Base-by-base conservation (phyloP, 2,329 filamentous ascomycete species). In the Pezicula neosporulosa region DNA sequence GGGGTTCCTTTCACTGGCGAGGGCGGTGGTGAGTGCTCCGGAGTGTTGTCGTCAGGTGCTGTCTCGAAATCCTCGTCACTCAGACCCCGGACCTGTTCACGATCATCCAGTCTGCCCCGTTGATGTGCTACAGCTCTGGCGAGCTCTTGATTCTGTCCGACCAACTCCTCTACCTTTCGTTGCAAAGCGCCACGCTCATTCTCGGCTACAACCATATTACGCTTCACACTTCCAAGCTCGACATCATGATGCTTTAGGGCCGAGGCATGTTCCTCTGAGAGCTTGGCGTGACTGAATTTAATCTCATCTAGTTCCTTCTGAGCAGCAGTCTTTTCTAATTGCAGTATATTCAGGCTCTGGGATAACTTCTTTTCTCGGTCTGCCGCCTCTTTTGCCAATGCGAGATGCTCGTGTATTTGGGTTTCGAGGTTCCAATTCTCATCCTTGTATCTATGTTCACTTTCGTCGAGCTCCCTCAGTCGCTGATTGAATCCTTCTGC, bases 351-450 rank as follows among this genome's bases (percentile, higher is more conserved):
- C 47, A 99, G 75, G 45, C 78, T 80, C 62, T 91, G 87, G 13
- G 80, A 84, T 38, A 97, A 77, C 66, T 89, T 89, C 68, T 90
- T 89, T 69, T 97, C 91, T 54, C 87, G 87, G 64, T 94, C 91
- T 13, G 85, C 76, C 1, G 88, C 81, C 44, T 96, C 90, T 65
- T 86, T 90, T 56, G 87, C 81, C 15, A 82, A 77, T 7, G 86
- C 80, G 48, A 88, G 79, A 39, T 93, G 76, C 56, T 97, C 92
- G 63, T 96, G 94, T 19, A 95, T 80, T 62, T 91, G 89, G 0
- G 92, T 96, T 70, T 99, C 94, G 36, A 99, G 79, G 56, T 89
- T 93, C 94, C 94, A 99, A 68, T 97, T 99, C 70, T 97, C 94
- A 65, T 99, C 94, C 72, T 97, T 97, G 74, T 96, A 96, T 48